Evolutionary conservation across 495 filamentous ascomycete species (phyloP), one percentile per base, ranked within the genome.

Genomic region (Cudoniella acicularis): DNA sequence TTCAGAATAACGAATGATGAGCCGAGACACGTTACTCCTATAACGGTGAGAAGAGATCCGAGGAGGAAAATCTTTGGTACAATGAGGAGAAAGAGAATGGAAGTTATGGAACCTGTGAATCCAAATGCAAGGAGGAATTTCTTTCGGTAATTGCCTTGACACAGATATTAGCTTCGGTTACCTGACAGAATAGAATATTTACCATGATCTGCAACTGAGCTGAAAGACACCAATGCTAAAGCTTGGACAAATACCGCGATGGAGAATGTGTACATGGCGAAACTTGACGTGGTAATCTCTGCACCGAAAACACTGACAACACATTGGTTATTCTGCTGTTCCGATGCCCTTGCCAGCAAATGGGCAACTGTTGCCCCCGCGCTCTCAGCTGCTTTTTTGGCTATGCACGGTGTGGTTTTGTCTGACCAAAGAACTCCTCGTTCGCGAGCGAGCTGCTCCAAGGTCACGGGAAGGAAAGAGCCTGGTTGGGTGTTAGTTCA

Each of bases 211-310:
- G 94, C 94, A 49, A 93, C 94, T 24, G 90, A 93, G 61, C 88
- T 92, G 82, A 98, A 96, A 56, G 91, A 94, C 56, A 98, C 87
- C 30, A 98, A 91, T 30, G 97, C 71, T n/a, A 97, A 73, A 4
- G 92, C 86, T 71, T 98, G 94, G 25, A 96, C 66, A 13, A 96
- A 69, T 0, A 98, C 94, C 68, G 89, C 93, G 57, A 96, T 70
- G 48, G 91, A 95, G 72, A 98, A 98, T 3, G 91, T 96, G 74
- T 98, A 98, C 88, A 98, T 92, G 59, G 95, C 94, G 72, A 97
- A 97, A 74, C 90, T 95, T 17, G 94, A 91, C 10, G 94, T 96
- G 70, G 96, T 97, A 67, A 98, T 85, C 64, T 96, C 91, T 41
- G 83, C 70, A 9, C 94, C 94, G 41, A 96, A 74, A 9, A 98